Percentiles rank a stretch among this genome's conserved stretches.
Evolutionary conservation across 2,329 filamentous ascomycete species (phyloP).

Genomic region (Paecilomyces niveus): DNA sequence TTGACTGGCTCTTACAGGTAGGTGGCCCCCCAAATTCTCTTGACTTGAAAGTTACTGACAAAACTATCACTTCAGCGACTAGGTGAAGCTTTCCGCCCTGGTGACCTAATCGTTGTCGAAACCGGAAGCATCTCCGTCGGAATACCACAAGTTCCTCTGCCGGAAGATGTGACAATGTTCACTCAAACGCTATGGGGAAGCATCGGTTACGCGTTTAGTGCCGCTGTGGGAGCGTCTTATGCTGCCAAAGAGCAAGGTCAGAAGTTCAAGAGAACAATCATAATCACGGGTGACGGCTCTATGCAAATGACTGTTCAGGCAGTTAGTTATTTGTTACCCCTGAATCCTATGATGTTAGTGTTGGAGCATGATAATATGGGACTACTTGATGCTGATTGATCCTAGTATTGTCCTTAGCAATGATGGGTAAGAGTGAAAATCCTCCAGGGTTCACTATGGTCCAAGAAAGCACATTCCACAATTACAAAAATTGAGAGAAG

Average conservation of each 20-base stretch:
- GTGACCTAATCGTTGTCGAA: constrained; percentile 5
- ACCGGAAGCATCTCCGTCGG: constrained; percentile 4
- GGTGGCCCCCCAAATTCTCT: neutral
- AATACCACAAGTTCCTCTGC: neutral
- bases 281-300: constrained; percentile 6
- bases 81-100: constrained; percentile 1
- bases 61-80: neutral
- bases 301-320: constrained; percentile 7
- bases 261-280: constrained; percentile 1
- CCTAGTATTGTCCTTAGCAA: constrained; percentile 40
- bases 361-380: neutral
- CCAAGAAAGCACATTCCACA: neutral
- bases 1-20: neutral
- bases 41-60: neutral
- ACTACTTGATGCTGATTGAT: neutral
- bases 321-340: neutral
- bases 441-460: neutral
- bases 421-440: constrained; percentile 17
- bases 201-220: constrained; percentile 21
- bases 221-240: constrained; percentile 13
- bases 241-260: constrained; percentile 13
- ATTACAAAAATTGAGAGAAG: neutral
- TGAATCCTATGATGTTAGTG: constrained; percentile 4
- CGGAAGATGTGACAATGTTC: constrained; percentile 3
- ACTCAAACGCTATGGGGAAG: constrained; percentile 20